Percentiles rank a stretch among this genome's conserved stretches.
Evolutionary conservation across 768 basidiomycete species (phyloP).

Genomic region (Boletus vermiculosoides): DNA sequence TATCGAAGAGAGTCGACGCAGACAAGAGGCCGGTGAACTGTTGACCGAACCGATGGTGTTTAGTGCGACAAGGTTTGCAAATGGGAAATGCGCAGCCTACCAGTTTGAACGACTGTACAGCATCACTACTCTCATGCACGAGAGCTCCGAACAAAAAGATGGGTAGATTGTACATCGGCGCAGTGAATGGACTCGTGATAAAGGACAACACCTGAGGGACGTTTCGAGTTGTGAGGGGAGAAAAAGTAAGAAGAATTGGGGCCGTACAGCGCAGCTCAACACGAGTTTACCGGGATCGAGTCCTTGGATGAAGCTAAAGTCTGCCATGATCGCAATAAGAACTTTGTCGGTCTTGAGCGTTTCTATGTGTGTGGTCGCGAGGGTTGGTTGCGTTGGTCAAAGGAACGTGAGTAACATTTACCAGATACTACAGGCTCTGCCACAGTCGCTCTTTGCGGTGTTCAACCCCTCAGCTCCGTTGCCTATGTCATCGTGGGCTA

Average conservation of each 20-base stretch:
- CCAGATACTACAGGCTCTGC: neutral
- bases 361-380: neutral
- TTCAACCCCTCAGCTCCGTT: no score
- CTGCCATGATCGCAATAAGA: conserved; percentile 41
- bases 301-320: conserved; percentile 65
- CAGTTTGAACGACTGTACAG: conserved; percentile 58
- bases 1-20: conserved; percentile 62
- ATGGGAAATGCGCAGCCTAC: conserved; percentile 35
- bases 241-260: neutral
- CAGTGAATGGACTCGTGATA: conserved; percentile 48
- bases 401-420: conserved; percentile 8
- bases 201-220: conserved; percentile 58
- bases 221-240: neutral
- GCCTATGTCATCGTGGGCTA: neutral
- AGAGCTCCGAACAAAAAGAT: conserved; percentile 77
- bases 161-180: conserved; percentile 78
- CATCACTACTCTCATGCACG: conserved; percentile 67
- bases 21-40: conserved; percentile 68
- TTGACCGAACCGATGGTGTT: neutral
- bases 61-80: neutral
- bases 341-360: neutral
- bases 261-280: conserved; percentile 56
- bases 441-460: neutral
- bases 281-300: conserved; percentile 74
- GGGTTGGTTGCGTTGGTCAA: neutral